phyloP scores from a whole-genome alignment of 2,329 filamentous ascomycete species.

The Hypoxylon sp. region DNA sequence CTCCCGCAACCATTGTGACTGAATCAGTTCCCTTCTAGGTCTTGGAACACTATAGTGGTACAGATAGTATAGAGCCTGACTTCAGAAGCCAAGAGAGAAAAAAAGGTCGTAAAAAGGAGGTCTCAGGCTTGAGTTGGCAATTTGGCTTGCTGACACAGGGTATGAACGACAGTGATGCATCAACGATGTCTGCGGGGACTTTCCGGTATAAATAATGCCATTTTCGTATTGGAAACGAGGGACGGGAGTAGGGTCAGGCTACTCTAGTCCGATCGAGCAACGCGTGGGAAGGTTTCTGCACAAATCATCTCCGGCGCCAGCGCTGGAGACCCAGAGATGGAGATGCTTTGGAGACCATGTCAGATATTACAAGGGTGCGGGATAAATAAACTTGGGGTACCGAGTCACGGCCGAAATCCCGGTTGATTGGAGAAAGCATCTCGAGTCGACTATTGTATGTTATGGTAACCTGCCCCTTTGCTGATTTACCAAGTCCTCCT shows the following conservation, averaged over 20 bases:
- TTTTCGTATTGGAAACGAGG: slow-evolving; percentile 8
- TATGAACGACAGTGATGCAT: slow-evolving; percentile 16
- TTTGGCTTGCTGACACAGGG: slow-evolving; percentile 6
- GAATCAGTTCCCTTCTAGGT: slow-evolving; percentile 1
- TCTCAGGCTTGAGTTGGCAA: slow-evolving; percentile 5
- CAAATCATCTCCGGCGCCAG: slow-evolving; percentile 22
- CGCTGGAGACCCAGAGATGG: slow-evolving; percentile 13
- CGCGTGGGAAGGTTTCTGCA: slow-evolving; percentile 3
- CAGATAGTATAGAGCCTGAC: background rate
- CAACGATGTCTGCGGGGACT: background rate
- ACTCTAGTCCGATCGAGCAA: slow-evolving; percentile 31
- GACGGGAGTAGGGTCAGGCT: slow-evolving; percentile 17
- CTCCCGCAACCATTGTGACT: slow-evolving; percentile 58
- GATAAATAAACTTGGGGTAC: slow-evolving; percentile 42
- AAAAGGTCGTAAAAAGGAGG: background rate
- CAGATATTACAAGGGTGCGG: slow-evolving; percentile 40
- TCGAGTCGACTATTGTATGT: slow-evolving; percentile 6
- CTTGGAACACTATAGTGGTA: background rate
- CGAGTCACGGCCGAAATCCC: slow-evolving; percentile 34
- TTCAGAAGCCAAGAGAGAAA: no score
- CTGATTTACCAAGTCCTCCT: background rate
- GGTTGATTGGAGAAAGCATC: slow-evolving; percentile 28
- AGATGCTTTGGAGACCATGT: slow-evolving; percentile 28
- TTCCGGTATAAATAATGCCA: slow-evolving; percentile 33
- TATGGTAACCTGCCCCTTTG: no score